A percentile compares a stretch with the other conserved stretches of the same genome.
These are phyloP conservation scores for Casuarina glauca DNA, from an alignment of 306 rosid species.

Conservation along the genomic window DNA sequence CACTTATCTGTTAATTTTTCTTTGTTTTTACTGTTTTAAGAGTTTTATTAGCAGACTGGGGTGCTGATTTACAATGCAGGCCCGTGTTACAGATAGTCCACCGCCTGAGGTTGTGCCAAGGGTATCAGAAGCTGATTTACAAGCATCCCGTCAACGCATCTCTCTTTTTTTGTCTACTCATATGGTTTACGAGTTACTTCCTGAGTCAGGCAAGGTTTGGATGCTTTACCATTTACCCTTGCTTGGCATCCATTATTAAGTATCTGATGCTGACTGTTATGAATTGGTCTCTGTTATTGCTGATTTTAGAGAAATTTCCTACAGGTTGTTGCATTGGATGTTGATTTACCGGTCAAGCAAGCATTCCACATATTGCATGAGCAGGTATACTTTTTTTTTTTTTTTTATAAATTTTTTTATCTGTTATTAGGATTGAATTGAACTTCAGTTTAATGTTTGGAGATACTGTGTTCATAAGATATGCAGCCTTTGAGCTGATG, in stretches of 20 bases:
- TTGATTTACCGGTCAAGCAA: slow-evolving; percentile 92
- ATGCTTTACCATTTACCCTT: slow-evolving; percentile 34
- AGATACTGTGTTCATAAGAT: slow-evolving; percentile 14
- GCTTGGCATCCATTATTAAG: slow-evolving; percentile 16
- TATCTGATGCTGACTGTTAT: slow-evolving; percentile 8
- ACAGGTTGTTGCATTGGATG: slow-evolving; percentile 89
- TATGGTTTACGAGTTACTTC: slow-evolving; percentile 89
- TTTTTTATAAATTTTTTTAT: slow-evolving; percentile 2
- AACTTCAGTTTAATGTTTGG: slow-evolving; percentile 11
- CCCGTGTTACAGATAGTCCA: slow-evolving; percentile 62
- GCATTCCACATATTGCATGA: slow-evolving; percentile 95
- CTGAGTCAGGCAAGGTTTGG: slow-evolving; percentile 99
- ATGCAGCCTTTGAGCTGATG: slow-evolving; percentile 2
- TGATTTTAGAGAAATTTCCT: slow-evolving; percentile 32
- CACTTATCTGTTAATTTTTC: slow-evolving; percentile 25
- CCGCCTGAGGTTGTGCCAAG: slow-evolving; percentile 61
- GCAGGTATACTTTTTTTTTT: slow-evolving; percentile 57
- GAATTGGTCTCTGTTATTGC: slow-evolving; percentile 13
- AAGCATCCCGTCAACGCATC: slow-evolving; percentile 76
- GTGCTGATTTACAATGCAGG: slow-evolving; percentile 49
- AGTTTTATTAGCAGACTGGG: slow-evolving; percentile 9
- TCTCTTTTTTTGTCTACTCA: slow-evolving; percentile 71
- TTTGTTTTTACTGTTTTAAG: slow-evolving; percentile 25
- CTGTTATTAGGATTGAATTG: slow-evolving; percentile 14
- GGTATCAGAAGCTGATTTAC: slow-evolving; percentile 76